Percentiles rank a stretch among this genome's conserved stretches.
phyloP scores from a whole-genome alignment of 495 filamentous ascomycete genomes.

The Aspergillus haitiensis region DNA sequence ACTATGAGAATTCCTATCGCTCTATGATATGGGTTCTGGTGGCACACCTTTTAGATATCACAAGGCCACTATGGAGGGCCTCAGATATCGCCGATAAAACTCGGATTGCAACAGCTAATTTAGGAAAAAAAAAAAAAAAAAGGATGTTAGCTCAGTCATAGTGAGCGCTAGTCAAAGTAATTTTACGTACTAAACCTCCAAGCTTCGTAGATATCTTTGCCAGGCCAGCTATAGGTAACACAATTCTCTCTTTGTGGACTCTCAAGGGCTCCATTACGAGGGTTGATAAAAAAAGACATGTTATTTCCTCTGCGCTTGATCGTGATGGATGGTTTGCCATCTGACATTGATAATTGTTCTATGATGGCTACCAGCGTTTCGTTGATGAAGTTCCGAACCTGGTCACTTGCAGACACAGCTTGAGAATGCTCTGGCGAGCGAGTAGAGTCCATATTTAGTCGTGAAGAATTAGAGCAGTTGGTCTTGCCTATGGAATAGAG shows the following conservation, averaged over 20 bases:
- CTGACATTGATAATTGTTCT: conserved; percentile 27
- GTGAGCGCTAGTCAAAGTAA: neutral
- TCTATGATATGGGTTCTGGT: no score
- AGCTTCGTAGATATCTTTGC: conserved; percentile 57
- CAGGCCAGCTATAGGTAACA: conserved; percentile 56
- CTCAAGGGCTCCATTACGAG: conserved; percentile 34
- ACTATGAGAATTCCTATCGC: no score
- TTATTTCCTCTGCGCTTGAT: conserved; percentile 31
- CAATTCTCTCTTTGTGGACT: conserved; percentile 16
- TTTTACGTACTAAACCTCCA: conserved; percentile 64
- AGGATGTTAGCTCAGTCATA: conserved; percentile 1
- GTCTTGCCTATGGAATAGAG: no score
- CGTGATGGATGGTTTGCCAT: conserved; percentile 35
- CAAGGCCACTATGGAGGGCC: conserved; percentile 57
- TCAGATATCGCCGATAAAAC: conserved; percentile 72
- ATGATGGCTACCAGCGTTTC: conserved; percentile 30
- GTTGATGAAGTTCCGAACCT: conserved; percentile 38
- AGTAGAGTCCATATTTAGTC: neutral
- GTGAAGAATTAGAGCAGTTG: no score
- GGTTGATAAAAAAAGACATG: conserved; percentile 31
- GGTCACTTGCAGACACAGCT: neutral
- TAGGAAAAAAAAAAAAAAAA: neutral
- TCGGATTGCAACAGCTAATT: conserved; percentile 58
- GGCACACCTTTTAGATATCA: conserved; percentile 75
- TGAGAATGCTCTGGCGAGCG: no score